Conservation (phyloP, 257 asterid species). For the Capsicum rhomboideum region DNA sequence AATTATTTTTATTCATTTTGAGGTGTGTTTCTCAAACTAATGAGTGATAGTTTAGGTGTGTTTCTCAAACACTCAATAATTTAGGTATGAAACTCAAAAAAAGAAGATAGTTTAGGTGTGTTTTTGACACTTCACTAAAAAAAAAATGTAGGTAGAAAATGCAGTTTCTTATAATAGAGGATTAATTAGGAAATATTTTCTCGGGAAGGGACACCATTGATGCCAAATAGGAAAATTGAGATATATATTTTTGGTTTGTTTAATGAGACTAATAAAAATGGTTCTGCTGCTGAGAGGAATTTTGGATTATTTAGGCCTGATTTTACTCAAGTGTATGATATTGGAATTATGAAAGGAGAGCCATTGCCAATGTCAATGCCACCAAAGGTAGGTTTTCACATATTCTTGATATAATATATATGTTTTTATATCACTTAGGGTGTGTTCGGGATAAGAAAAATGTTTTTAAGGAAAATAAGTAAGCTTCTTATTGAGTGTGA, state of each 20-base stretch:
- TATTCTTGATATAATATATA: background rate
- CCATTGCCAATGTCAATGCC: background rate
- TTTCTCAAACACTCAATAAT: too few relatives aligned
- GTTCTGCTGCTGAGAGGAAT: constrained; percentile 55
- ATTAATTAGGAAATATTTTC: constrained; percentile 32
- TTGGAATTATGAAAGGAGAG: constrained; percentile 51
- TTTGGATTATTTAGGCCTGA: constrained; percentile 84
- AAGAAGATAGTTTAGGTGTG: too few relatives aligned
- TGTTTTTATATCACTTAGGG: too few relatives aligned
- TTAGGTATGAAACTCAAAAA: too few relatives aligned
- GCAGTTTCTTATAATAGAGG: constrained; percentile 77
- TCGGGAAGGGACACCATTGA: constrained; percentile 73
- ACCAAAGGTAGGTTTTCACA: background rate
- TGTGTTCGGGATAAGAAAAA: too few relatives aligned
- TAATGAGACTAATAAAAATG: constrained; percentile 66
- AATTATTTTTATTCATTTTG: too few relatives aligned
- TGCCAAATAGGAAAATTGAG: constrained; percentile 62
- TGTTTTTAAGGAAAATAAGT: too few relatives aligned
- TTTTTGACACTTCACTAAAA: too few relatives aligned
- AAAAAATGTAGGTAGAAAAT: too few relatives aligned
- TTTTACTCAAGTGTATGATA: constrained; percentile 54
- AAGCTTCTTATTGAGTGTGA: too few relatives aligned
- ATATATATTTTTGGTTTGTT: constrained; percentile 55
- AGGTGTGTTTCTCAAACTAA: too few relatives aligned
- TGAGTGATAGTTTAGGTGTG: too few relatives aligned